Conservation (phyloP, 176 grass and related monocot genomes). For the Zizania latifolia region DNA sequence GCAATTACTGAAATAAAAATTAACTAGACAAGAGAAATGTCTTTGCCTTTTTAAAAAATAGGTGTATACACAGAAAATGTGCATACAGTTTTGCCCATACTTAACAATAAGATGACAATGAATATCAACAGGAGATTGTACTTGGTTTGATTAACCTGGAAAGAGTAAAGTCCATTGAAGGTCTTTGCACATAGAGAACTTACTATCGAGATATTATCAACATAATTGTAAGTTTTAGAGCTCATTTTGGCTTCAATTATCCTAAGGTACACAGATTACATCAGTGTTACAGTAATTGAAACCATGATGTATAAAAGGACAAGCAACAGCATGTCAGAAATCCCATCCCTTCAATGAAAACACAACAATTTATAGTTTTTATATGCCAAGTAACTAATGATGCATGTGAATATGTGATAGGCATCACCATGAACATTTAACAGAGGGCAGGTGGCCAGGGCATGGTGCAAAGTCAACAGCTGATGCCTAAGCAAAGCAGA, state of each 20-base stretch:
- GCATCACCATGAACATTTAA: background rate
- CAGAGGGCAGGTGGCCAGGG: background rate
- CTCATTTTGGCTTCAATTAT: background rate
- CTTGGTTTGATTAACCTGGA: background rate
- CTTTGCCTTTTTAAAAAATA: background rate
- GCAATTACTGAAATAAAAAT: background rate
- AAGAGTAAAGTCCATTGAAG: background rate
- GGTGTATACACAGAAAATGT: background rate
- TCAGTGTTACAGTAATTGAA: background rate
- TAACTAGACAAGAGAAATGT: background rate
- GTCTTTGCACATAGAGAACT: background rate
- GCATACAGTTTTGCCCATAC: background rate
- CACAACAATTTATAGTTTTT: background rate
- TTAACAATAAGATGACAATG: background rate
- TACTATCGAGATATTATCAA: background rate
- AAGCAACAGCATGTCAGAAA: background rate
- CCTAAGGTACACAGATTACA: background rate
- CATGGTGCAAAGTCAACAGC: background rate
- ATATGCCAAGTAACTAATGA: background rate
- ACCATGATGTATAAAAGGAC: background rate
- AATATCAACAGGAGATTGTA: background rate
- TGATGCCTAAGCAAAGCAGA: background rate
- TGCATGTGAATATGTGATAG: background rate
- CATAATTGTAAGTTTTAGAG: background rate
- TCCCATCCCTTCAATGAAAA: background rate